Percentiles rank a stretch among this genome's conserved stretches.
phyloP scores from a whole-genome alignment of 2,329 filamentous ascomycete genomes.

The Talaromyces sp. region DNA sequence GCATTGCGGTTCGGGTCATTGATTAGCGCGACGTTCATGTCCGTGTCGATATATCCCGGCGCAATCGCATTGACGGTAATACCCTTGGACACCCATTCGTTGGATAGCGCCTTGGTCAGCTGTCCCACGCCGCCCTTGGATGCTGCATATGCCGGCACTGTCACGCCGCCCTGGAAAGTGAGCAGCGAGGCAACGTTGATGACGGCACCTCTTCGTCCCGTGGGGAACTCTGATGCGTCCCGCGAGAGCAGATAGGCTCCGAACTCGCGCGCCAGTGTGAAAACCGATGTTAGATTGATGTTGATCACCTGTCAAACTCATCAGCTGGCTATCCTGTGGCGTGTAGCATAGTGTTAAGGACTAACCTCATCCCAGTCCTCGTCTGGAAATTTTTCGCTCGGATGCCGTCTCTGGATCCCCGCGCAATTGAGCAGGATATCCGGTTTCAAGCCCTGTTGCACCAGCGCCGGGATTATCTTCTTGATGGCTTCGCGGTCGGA shows the following conservation, averaged over 20 bases:
- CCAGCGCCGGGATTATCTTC: conserved; percentile 35
- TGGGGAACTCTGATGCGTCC: conserved; percentile 23
- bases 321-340: background rate
- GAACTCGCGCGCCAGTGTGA: conserved; percentile 49
- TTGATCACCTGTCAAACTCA: conserved; percentile 60
- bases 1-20: conserved; percentile 64
- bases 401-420: conserved; percentile 76
- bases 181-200: conserved; percentile 82
- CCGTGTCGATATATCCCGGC: conserved; percentile 86
- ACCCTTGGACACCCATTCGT: conserved; percentile 78
- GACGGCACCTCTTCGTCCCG: conserved; percentile 46
- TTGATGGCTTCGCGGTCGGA: conserved; percentile 38
- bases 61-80: conserved; percentile 85
- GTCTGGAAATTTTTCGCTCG: conserved; percentile 70
- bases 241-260: conserved; percentile 29
- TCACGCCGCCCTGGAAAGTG: conserved; percentile 81
- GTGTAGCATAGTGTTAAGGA: background rate
- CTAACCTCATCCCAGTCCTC: conserved; percentile 67
- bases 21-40: conserved; percentile 85
- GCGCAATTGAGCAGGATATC: conserved; percentile 82
- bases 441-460: conserved; percentile 51
- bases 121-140: conserved; percentile 82
- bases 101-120: conserved; percentile 77
- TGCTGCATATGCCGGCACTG: conserved; percentile 81
- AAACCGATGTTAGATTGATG: conserved; percentile 80